Conservation (phyloP, 345 rosid species). For the Tarenaya hassleriana region DNA sequence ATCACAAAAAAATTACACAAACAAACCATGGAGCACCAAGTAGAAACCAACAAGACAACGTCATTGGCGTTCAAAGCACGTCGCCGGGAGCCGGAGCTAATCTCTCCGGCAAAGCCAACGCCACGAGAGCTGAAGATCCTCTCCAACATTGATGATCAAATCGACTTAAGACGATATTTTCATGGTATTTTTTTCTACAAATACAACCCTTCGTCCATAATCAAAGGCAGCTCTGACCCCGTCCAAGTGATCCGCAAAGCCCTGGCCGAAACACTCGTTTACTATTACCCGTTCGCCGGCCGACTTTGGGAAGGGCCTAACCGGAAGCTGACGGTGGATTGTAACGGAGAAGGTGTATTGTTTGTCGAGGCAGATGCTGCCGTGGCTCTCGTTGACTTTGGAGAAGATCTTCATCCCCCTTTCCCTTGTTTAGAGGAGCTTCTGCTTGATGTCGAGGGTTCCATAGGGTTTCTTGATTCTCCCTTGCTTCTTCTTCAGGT, state of each 20-base stretch:
- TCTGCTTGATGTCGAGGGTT: conserved; percentile 40
- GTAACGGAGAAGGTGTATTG: conserved; percentile 43
- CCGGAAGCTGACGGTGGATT: conserved; percentile 51
- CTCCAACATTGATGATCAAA: conserved; percentile 40
- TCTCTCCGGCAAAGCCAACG: conserved; percentile 31
- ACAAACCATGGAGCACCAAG: no score
- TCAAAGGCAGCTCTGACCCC: conserved; percentile 30
- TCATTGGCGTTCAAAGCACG: conserved; percentile 21
- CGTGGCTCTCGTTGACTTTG: conserved; percentile 34
- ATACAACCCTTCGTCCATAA: conserved; percentile 18
- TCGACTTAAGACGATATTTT: conserved; percentile 28
- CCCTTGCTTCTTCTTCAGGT: conserved; percentile 55
- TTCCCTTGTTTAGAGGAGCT: conserved; percentile 56
- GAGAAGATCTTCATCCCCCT: conserved; percentile 40
- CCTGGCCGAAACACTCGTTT: conserved; percentile 33
- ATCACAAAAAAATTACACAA: no score
- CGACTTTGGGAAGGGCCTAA: conserved; percentile 37
- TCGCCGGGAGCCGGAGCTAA: conserved; percentile 26
- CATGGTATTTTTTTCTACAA: conserved; percentile 26
- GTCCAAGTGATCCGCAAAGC: conserved; percentile 36
- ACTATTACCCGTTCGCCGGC: conserved; percentile 52
- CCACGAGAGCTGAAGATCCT: conserved; percentile 31
- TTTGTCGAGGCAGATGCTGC: conserved; percentile 52
- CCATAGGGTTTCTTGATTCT: conserved; percentile 31
- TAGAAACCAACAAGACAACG: no score